Conservation (phyloP, 1,284 basidiomycete genomes). For the Cutaneotrichosporon cyanovorans region DNA sequence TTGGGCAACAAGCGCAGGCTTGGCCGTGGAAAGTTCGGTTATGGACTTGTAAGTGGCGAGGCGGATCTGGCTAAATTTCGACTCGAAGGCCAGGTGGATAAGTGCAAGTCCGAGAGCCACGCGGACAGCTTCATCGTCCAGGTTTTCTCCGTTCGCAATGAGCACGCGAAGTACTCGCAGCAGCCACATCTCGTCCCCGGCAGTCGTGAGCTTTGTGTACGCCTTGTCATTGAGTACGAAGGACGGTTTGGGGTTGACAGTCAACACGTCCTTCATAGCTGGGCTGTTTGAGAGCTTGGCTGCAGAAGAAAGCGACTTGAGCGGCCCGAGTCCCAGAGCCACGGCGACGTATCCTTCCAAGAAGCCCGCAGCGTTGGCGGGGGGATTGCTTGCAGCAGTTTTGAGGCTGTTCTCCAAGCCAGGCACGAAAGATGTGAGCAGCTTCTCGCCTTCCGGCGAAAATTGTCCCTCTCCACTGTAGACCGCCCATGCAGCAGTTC, state of each 20-base stretch:
- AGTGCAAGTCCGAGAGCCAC: constrained; percentile 58
- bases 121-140: constrained; percentile 55
- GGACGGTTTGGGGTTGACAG: constrained; percentile 59
- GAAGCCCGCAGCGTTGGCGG: constrained; percentile 59
- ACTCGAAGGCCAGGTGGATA: constrained; percentile 60
- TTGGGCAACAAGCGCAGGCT: constrained; percentile 51
- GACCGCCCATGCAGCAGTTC: constrained; percentile 50
- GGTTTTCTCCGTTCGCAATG: constrained; percentile 52
- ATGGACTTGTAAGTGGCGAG: constrained; percentile 50
- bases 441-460: constrained; percentile 37
- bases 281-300: constrained; percentile 34
- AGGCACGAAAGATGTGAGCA: constrained; percentile 55
- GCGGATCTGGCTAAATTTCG: constrained; percentile 53
- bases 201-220: constrained; percentile 61
- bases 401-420: constrained; percentile 66
- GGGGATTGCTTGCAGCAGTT: constrained; percentile 46
- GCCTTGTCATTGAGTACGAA: constrained; percentile 82
- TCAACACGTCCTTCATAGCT: constrained; percentile 36
- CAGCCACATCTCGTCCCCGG: constrained; percentile 69
- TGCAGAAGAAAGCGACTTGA: constrained; percentile 30
- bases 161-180: constrained; percentile 59
- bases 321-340: constrained; percentile 60
- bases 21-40: constrained; percentile 31
- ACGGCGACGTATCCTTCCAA: constrained; percentile 75
- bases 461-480: constrained; percentile 42